Base-by-base conservation (phyloP, 2,329 filamentous ascomycete species). In the Zopfia rhizophila region DNA sequence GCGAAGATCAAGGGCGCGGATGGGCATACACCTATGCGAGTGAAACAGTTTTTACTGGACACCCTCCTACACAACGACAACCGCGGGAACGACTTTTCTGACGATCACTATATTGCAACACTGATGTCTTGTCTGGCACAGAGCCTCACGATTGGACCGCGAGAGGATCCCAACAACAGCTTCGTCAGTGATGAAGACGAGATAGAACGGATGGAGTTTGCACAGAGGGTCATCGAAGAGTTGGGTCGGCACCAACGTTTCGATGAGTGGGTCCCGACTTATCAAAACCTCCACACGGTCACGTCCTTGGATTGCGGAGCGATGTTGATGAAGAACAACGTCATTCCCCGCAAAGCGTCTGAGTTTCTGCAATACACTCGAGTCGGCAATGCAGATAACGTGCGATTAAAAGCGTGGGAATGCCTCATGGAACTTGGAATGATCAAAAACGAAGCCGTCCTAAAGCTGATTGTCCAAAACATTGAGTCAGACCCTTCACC, bases 11-110 rank as follows among this genome's bases (percentile, higher is more conserved):
- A 91, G 38, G 88, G 93, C 61, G 77, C 78, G 27, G 82, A 86
- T 42, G 89, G 91, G 25, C 88, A 85, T 60, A 92, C 91, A 41
- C 92, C 93, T 0, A 79, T 87, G 63, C 80, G 86, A 39, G 91
- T 91, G 4, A 89, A 92, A 45, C 82, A 84, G 27, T 96, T 97
- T 69, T 83, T 99, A 35, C 82, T 96, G 16, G 91, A 97, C 58
- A 89, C 95, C 65, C 78, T 99, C 23, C 87, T 89, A 36, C 93
- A 91, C 75, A 99, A 99, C 66, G 92, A 99, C 72, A 99, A 99
- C 66, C 87, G 89, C 2, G 88, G 89, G 49, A 99, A 99, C 60
- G 77, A 87, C 37, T 95, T 85, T 65, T 96, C 92, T 4, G 95
- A 99, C 63, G 88, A 92, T 52, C 86, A 90, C 61, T 99, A 97